Conservation (phyloP, 352 stramenopile genomes). For the Blastocystis sp. region DNA sequence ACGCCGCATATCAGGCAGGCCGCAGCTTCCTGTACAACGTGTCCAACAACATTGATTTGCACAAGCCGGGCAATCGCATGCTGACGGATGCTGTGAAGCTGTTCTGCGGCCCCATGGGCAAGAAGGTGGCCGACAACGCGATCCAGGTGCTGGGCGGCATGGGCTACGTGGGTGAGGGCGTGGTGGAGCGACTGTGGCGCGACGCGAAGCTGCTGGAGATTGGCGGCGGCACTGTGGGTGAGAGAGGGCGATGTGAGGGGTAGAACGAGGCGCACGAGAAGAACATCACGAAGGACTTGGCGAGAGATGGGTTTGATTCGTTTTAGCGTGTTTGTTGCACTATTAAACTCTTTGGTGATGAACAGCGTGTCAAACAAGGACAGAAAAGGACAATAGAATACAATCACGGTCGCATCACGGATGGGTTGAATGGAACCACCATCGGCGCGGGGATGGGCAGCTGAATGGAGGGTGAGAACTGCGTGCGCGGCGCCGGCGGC, state of each 20-base stretch:
- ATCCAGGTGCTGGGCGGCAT: conserved; percentile 93
- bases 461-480: conserved; percentile 40
- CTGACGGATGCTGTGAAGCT: conserved; percentile 97
- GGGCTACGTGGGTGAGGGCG: conserved; percentile 97
- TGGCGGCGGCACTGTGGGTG: conserved; percentile 85
- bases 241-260: conserved; percentile 29
- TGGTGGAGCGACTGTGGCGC: conserved; percentile 93
- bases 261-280: conserved; percentile 94
- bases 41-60: conserved; percentile 87
- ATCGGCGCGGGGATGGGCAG: background rate
- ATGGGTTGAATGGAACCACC: background rate
- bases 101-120: conserved; percentile 93
- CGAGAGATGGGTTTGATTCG: conserved; percentile 28
- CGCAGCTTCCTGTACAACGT: conserved; percentile 93
- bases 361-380: background rate
- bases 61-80: conserved; percentile 88
- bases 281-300: conserved; percentile 83
- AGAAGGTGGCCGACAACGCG: conserved; percentile 90
- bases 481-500: background rate
- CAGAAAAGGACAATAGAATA: background rate
- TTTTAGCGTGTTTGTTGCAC: conserved; percentile 36
- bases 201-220: conserved; percentile 99
- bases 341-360: background rate
- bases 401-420: background rate
- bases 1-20: conserved; percentile 95